A percentile compares a stretch with the other conserved stretches of the same genome.
Conservation (phyloP, 225 moss, liverwort and hornwort species). For the Bryum argenteum region DNA sequence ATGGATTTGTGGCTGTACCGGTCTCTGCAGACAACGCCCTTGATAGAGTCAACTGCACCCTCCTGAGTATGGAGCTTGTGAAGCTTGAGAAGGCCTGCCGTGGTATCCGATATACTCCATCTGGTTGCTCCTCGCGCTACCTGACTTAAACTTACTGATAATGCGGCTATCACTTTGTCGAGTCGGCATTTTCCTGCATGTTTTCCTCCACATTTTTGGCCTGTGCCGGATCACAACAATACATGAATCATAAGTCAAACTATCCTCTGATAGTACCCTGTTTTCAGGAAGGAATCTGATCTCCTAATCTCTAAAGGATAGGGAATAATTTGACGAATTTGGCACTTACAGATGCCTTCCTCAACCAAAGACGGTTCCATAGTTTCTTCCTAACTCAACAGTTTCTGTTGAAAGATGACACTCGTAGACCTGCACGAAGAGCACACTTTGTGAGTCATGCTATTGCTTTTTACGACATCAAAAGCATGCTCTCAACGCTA, state of each 20-base stretch:
- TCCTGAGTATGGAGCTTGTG: slow-evolving; percentile 50
- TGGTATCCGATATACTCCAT: slow-evolving; percentile 62
- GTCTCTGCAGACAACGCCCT: slow-evolving; percentile 34
- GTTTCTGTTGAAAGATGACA: slow-evolving; percentile 3
- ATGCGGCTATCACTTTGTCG: slow-evolving; percentile 39
- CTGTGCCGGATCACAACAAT: slow-evolving; percentile 20
- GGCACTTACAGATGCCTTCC: slow-evolving; percentile 52
- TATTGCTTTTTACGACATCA: neutral
- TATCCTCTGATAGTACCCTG: neutral
- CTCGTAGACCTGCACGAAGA: slow-evolving; percentile 32
- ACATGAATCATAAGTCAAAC: neutral
- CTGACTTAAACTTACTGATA: slow-evolving; percentile 41
- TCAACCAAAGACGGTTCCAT: slow-evolving; percentile 33
- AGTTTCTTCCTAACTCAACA: slow-evolving; percentile 22
- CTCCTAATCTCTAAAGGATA: neutral
- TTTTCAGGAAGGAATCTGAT: neutral
- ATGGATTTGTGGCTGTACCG: slow-evolving; percentile 23
- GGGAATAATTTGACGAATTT: slow-evolving; percentile 16
- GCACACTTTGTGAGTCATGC: slow-evolving; percentile 5
- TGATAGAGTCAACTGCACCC: slow-evolving; percentile 41
- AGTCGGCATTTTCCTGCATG: slow-evolving; percentile 46
- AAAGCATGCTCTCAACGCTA: slow-evolving; percentile 10
- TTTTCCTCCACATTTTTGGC: slow-evolving; percentile 53
- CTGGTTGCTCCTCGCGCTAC: slow-evolving; percentile 48
- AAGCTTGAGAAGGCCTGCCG: slow-evolving; percentile 59